Base-by-base conservation (phyloP, 371 early-diverging fungal genomes). In the Mucor velutinosus region DNA sequence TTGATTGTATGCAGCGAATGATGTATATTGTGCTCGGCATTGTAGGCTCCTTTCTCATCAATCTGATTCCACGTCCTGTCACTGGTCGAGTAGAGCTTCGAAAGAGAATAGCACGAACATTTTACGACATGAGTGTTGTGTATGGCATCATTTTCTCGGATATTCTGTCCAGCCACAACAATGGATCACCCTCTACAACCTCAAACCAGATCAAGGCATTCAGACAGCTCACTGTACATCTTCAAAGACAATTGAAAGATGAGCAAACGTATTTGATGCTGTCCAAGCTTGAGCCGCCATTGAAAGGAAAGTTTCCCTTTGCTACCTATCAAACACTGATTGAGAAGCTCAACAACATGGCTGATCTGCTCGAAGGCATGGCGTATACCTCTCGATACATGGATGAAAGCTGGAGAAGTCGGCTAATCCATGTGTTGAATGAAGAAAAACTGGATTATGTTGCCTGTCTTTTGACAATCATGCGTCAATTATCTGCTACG, bases 1-100 rank as follows among this genome's bases (percentile, higher is more conserved):
- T 17, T 21, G 7, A 12, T 11, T 15, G 17, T 14, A 21, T 60
- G 32, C 49, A 82, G 82, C 58, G 82, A 27, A 67, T 79, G 56
- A 33, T 79, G 15, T 51, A 77, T 27, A 77, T 82, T 11, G 58
- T 69, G 1, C 64, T 77, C 39, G 82, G 82, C 45, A 60, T 82
- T n/a, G 57, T 66, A 23, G 77, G 76, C 3, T 62, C 76, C 19
- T 67, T 60, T 14, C 51, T 82, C 7, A 53, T 79, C 15, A 71
- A 73, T 12, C 58, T 76, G 37, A 64, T 82, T 7, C 82, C 82
- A 3, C 60, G 67, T 10, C 77, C 79, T 17, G 65, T 76, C 0
- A 71, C 69, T 4, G 77, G 79, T n/a, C 72, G 82, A 51, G 75
- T 82, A 23, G 79, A 77, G 33, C 65, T 82, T 32, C 76, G 82